Evolutionary conservation across 345 rosid genomes (phyloP).

Genomic region (Syzygium grande): DNA sequence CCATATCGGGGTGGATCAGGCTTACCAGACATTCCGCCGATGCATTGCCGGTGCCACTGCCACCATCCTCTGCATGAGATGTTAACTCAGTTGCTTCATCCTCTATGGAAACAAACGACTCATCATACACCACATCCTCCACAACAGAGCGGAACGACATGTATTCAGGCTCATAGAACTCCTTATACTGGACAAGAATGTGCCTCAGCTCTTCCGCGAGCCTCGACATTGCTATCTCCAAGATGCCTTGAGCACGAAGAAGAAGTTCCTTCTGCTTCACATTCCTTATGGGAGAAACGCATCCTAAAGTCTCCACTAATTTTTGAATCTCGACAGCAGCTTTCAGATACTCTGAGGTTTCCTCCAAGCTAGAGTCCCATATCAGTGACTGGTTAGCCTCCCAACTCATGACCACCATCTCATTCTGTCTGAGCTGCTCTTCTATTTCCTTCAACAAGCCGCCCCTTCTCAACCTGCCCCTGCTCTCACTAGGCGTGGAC

Average conservation of each 20-base stretch:
- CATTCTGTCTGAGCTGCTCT: conserved; percentile 32
- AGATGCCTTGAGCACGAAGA: conserved; percentile 29
- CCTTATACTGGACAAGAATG: conserved; percentile 38
- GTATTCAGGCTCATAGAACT: conserved; percentile 21
- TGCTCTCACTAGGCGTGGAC: conserved; percentile 18
- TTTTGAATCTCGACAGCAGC: conserved; percentile 41
- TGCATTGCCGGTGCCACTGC: not conserved
- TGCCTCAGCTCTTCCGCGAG: conserved; percentile 65
- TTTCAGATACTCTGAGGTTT: conserved; percentile 37
- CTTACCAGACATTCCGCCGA: conserved; percentile 18
- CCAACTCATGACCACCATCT: conserved; percentile 41
- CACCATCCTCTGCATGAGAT: conserved; percentile 5
- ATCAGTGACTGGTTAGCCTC: conserved; percentile 32
- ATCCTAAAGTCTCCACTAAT: conserved; percentile 19
- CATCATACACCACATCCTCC: conserved; percentile 32
- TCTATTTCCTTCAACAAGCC: conserved; percentile 23
- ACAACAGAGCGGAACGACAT: conserved; percentile 26
- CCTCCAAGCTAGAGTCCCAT: conserved; percentile 41
- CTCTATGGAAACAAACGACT: conserved; percentile 54
- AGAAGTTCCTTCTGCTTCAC: conserved; percentile 34
- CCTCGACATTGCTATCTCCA: conserved; percentile 67
- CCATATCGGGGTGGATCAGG: conserved; percentile 36
- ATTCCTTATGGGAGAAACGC: conserved; percentile 15
- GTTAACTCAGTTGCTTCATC: conserved; percentile 29
- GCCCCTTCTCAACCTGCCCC: conserved; percentile 18